phyloP scores from a whole-genome alignment of 768 basidiomycete species.

The Punctularia strigosozonata region DNA sequence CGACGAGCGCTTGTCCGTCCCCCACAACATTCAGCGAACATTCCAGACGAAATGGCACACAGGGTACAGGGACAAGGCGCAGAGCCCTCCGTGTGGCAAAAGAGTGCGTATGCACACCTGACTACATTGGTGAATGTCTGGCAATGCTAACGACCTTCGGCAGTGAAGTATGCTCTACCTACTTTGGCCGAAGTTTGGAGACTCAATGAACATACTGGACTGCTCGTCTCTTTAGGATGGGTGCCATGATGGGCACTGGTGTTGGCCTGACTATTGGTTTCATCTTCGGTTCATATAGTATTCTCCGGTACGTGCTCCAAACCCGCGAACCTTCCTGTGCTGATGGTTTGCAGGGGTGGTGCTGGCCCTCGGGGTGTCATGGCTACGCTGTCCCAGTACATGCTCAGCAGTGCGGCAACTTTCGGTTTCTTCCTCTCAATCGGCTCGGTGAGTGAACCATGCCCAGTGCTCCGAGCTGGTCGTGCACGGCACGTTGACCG shows the following conservation, averaged over 20 bases:
- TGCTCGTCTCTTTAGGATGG: constrained; percentile 51
- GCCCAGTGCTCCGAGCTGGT: neutral
- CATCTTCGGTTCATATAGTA: constrained; percentile 90
- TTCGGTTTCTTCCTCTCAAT: constrained; percentile 97
- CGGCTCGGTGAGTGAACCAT: constrained; percentile 54
- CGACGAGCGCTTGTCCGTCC: no score
- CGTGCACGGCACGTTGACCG: constrained; percentile 1
- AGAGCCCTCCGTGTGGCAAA: constrained; percentile 12
- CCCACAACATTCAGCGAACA: neutral
- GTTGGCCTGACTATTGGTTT: constrained; percentile 97
- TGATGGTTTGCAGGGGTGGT: constrained; percentile 46
- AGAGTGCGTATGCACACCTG: constrained; percentile 9
- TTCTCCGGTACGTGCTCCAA: constrained; percentile 54
- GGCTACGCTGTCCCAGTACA: constrained; percentile 92
- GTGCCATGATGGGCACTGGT: constrained; percentile 83
- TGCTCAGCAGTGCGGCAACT: constrained; percentile 95
- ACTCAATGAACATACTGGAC: constrained; percentile 5
- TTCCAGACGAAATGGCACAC: constrained; percentile 2
- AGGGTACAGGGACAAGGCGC: constrained; percentile 7
- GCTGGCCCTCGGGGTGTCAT: constrained; percentile 85
- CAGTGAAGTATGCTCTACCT: constrained; percentile 45
- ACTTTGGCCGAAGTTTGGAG: constrained; percentile 4
- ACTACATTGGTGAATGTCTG: constrained; percentile 6
- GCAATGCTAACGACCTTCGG: constrained; percentile 1
- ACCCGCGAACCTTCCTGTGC: constrained; percentile 3